Evolutionary conservation across 495 filamentous ascomycete genomes (phyloP).

Genomic region (Staphylotrichum longicolle): DNA sequence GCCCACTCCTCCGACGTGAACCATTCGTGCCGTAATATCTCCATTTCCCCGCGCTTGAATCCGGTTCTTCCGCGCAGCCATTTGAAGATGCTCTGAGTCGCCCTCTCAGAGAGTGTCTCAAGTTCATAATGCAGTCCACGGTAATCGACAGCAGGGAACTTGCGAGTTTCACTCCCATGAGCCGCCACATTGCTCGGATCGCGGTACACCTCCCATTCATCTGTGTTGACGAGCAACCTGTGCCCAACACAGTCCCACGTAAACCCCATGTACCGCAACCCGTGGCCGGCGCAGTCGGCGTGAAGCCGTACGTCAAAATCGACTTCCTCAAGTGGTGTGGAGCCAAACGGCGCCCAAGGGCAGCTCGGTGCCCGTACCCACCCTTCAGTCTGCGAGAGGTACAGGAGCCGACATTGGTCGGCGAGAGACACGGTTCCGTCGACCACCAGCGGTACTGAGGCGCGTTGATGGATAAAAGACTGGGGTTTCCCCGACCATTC

Average conservation of each 20-base stretch:
- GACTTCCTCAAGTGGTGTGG: neutral
- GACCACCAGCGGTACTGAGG: constrained; percentile 11
- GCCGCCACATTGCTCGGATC: too few species aligned
- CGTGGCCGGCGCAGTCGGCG: constrained; percentile 12
- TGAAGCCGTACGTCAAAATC: constrained; percentile 13
- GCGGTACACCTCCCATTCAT: too few species aligned
- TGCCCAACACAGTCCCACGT: constrained; percentile 8
- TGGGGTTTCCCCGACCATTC: constrained; percentile 18
- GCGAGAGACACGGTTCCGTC: constrained; percentile 7
- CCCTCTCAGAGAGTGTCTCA: constrained; percentile 10
- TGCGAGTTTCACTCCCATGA: neutral
- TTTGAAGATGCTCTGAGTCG: constrained; percentile 16
- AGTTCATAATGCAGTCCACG: constrained; percentile 10
- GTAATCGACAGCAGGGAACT: constrained; percentile 6
- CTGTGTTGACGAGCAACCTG: too few species aligned
- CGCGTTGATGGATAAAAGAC: constrained; percentile 18
- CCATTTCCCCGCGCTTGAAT: constrained; percentile 10
- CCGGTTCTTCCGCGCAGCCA: neutral
- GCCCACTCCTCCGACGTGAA: neutral
- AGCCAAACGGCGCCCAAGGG: constrained; percentile 20
- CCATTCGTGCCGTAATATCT: constrained; percentile 24
- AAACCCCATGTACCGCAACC: constrained; percentile 17
- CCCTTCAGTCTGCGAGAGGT: neutral
- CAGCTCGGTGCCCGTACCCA: constrained; percentile 6
- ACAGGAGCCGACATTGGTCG: constrained; percentile 22